Percentiles rank a stretch among this genome's conserved stretches.
Conservation (phyloP, 768 basidiomycete genomes). For the Xerocomus spinulosus region DNA sequence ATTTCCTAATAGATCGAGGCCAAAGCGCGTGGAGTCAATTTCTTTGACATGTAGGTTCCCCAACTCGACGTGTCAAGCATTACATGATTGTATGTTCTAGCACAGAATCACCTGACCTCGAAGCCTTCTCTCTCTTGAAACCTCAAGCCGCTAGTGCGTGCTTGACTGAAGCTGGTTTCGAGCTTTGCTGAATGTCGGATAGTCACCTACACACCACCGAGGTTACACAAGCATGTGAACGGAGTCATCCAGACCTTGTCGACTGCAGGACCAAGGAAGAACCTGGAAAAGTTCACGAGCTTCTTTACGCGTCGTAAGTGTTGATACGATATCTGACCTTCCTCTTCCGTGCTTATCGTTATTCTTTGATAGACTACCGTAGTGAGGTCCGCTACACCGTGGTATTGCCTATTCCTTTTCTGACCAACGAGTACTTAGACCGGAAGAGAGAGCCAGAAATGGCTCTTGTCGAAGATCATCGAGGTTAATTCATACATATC, state of each 20-base stretch:
- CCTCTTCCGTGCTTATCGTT: constrained; percentile 1
- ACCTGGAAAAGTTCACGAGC: constrained; percentile 62
- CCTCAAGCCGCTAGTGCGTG: constrained; percentile 37
- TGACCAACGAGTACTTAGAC: constrained; percentile 40
- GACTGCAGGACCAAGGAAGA: constrained; percentile 56
- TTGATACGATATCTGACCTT: constrained; percentile 2
- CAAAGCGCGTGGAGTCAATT: constrained; percentile 72
- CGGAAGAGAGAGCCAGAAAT: constrained; percentile 70
- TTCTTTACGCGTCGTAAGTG: constrained; percentile 70
- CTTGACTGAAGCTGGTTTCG: neutral
- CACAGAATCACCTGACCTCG: constrained; percentile 69
- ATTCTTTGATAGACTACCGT: constrained; percentile 53
- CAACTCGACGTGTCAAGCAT: neutral
- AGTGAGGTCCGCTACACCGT: constrained; percentile 52
- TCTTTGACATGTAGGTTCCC: constrained; percentile 75
- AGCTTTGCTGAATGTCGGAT: constrained; percentile 4
- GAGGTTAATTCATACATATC: constrained; percentile 40
- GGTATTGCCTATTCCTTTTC: constrained; percentile 7
- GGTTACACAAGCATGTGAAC: constrained; percentile 53
- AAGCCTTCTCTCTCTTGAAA: constrained; percentile 36
- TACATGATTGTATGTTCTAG: constrained; percentile 34
- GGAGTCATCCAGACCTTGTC: constrained; percentile 65
- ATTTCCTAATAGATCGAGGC: constrained; percentile 53
- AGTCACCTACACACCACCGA: constrained; percentile 56
- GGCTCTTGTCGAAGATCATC: constrained; percentile 64